A percentile compares a stretch with the other conserved stretches of the same genome.
These are phyloP conservation scores for Globisporangium rhizosaccharum DNA, from an alignment of 352 stramenopile species.

Conservation along the genomic window DNA sequence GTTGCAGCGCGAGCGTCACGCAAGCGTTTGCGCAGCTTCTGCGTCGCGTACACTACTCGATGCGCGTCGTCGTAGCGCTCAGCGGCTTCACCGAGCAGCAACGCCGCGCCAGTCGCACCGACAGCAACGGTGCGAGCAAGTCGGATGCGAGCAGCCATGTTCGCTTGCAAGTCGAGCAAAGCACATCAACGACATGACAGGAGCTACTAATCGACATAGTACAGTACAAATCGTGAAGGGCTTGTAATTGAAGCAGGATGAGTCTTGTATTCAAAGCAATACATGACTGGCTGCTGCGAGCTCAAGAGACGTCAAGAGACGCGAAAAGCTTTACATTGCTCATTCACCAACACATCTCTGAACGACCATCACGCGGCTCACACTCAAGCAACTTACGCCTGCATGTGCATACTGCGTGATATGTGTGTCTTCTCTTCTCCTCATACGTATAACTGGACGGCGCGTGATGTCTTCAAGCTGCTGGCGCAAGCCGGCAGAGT, in stretches of 20 bases:
- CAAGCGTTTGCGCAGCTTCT: constrained; percentile 22
- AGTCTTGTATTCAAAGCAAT: no score
- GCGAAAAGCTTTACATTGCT: no score
- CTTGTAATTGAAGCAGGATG: no score
- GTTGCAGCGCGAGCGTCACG: not conserved
- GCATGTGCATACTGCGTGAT: constrained; percentile 6
- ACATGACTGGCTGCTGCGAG: no score
- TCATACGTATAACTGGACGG: constrained; percentile 14
- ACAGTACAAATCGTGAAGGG: no score
- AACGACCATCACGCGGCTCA: not conserved
- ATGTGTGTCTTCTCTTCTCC: not conserved
- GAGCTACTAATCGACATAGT: no score
- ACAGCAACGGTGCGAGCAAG: constrained; percentile 2
- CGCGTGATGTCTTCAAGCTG: constrained; percentile 82
- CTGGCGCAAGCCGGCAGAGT: constrained; percentile 41
- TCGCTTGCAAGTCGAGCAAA: not conserved
- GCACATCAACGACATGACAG: not conserved
- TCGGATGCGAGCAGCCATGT: no score
- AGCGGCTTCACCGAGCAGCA: constrained; percentile 31
- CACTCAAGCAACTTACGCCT: not conserved
- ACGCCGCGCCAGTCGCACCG: constrained; percentile 17
- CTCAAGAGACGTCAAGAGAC: no score
- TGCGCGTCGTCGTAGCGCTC: constrained; percentile 34
- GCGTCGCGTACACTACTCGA: constrained; percentile 28
- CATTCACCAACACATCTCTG: not conserved